A percentile compares a stretch with the other conserved stretches of the same genome.
Evolutionary conservation across 768 basidiomycete genomes (phyloP).

Genomic region (Termitomyces sp.): DNA sequence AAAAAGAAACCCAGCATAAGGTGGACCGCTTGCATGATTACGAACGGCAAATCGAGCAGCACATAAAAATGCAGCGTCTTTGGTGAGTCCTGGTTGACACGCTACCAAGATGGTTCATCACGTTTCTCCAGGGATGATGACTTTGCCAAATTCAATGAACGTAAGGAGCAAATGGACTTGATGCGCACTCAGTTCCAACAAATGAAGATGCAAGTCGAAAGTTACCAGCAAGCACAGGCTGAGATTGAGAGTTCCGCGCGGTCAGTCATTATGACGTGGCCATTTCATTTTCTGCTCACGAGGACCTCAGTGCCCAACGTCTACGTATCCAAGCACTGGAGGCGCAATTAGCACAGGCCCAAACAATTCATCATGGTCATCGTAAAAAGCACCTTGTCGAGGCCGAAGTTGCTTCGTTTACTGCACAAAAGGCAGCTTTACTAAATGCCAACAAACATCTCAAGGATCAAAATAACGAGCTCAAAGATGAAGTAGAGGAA

Average conservation of each 20-base stretch:
- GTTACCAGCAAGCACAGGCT: conserved; percentile 45
- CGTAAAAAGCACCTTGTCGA: conserved; percentile 25
- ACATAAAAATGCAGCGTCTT: conserved; percentile 66
- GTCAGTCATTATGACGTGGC: conserved; percentile 29
- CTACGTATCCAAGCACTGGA: conserved; percentile 61
- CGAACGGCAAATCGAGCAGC: conserved; percentile 81
- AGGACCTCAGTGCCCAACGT: conserved; percentile 40
- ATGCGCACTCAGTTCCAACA: conserved; percentile 57
- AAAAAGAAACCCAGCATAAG: conserved; percentile 76
- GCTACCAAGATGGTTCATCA: not conserved
- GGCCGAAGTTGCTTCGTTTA: conserved; percentile 38
- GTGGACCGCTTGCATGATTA: conserved; percentile 78
- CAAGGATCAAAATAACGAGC: conserved; percentile 47
- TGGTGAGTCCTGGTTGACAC: conserved; percentile 46
- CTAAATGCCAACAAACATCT: conserved; percentile 46
- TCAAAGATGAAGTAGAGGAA: conserved; percentile 48
- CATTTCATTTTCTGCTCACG: not conserved
- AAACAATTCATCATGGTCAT: conserved; percentile 28
- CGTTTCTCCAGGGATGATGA: conserved; percentile 57
- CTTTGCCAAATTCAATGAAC: conserved; percentile 62
- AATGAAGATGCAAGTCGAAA: conserved; percentile 59
- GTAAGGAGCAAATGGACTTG: conserved; percentile 49
- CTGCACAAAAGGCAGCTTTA: conserved; percentile 39
- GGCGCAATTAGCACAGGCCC: conserved; percentile 42
- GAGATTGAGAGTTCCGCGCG: conserved; percentile 53